These are phyloP conservation scores for Metarhizium guizhouense DNA, from an alignment of 2,329 filamentous ascomycete species.

Conservation along the genomic window DNA sequence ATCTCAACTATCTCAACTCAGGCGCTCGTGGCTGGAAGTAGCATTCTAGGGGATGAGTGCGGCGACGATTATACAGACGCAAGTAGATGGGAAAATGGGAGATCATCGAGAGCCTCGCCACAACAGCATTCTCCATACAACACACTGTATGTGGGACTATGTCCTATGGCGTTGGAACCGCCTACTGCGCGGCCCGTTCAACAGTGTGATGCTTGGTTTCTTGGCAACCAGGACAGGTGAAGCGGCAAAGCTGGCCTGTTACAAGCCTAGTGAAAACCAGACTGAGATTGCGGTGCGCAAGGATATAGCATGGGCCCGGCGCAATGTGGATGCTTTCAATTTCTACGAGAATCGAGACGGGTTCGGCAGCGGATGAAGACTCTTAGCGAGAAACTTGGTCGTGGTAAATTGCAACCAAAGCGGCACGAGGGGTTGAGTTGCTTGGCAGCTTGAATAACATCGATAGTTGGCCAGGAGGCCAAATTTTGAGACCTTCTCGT, in stretches of 20 bases:
- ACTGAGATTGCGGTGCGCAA: not conserved
- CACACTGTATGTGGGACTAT: slow-evolving; percentile 28
- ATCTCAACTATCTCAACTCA: not conserved
- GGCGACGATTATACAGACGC: not conserved
- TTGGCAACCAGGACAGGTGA: not conserved
- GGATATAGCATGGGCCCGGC: not conserved
- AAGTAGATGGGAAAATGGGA: not conserved
- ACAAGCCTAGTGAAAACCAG: not conserved
- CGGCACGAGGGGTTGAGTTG: not conserved
- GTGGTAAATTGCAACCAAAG: not conserved
- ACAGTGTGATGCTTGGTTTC: not conserved
- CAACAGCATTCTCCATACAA: slow-evolving; percentile 20
- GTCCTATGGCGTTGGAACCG: slow-evolving; percentile 29
- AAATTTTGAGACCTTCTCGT: too few relatives aligned
- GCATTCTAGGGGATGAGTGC: not conserved
- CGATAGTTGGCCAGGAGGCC: not conserved
- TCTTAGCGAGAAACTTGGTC: too few relatives aligned
- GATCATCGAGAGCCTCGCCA: slow-evolving; percentile 6
- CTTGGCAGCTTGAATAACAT: not conserved
- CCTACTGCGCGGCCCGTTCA: slow-evolving; percentile 21
- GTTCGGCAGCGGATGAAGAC: too few relatives aligned
- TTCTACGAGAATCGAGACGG: not conserved
- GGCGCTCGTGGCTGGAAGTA: not conserved
- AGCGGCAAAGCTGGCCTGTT: not conserved
- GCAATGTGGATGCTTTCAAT: not conserved